Base-by-base conservation (phyloP, 305 asterid genomes). In the Fraxinus angustifolia region DNA sequence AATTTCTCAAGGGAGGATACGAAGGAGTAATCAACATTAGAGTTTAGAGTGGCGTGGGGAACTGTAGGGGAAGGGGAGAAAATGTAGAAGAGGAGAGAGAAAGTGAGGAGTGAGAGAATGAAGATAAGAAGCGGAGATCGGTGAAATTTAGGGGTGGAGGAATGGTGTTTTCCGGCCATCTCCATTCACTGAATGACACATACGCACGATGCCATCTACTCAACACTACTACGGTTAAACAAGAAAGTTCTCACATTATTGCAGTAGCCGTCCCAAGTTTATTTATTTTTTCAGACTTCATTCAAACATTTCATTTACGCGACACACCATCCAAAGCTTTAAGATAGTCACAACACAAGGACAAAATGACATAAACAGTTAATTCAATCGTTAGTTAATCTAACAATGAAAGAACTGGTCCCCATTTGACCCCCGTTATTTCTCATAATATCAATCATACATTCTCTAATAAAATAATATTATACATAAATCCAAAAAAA, bases 1-100 rank as follows among this genome's bases (percentile, higher is more conserved):
- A 94, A 93, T 75, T 90, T 93, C 70, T 93, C 93, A 78, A 96
- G 96, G 14, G 99, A 94, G 17, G 89, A 77, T 6, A 92, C 90
- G 84, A 94, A 94, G 34, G 98, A 92, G 87, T 91, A 91, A 21
- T 93, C 99, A 83, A 88, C 88, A 79, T 42, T 87, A 84, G 90
- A 89, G 86, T 84, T 88, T 56, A 75, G 83, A 78, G 82, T 74
- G 60, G 90, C 68, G 84, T 56, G 88, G 82, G 31, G 76, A 74
- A 73, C 35, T 60, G 86, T 8, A 83, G 79, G 35, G 73, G 83
- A 40, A 60, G 88, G 21, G 38, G 84, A 36, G 78, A 85, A 86
- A 67, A 90, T 82, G 89, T 80, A 91, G 90, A 89, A 89, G 80
- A 93, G 80, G 79, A 90, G 75, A 31, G 91, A 85, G 84, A 95